Percentiles rank a stretch among this genome's conserved stretches.
Conservation (phyloP, 441 rosid genomes). For the Gossypium trilobum region DNA sequence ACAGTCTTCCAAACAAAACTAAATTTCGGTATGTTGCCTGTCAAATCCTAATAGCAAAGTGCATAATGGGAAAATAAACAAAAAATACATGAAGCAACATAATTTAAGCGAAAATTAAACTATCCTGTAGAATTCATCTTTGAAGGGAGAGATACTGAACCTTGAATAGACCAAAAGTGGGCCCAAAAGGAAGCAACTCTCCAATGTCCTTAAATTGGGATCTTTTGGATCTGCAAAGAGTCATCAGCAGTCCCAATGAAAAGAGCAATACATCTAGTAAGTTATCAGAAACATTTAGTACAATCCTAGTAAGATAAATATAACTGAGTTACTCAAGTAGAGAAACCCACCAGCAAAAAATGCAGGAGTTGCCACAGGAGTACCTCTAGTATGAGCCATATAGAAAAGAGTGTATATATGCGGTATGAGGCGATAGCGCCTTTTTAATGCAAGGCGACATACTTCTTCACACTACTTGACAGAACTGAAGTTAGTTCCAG, state of each 20-base stretch:
- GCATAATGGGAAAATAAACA: background rate
- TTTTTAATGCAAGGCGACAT: constrained; percentile 77
- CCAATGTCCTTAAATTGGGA: constrained; percentile 56
- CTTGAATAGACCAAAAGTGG: constrained; percentile 68
- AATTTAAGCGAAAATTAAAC: background rate
- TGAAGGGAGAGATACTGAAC: constrained; percentile 29
- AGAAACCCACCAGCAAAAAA: constrained; percentile 67
- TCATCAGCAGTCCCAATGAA: background rate
- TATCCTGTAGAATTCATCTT: background rate
- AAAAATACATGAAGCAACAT: background rate
- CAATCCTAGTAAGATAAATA: background rate
- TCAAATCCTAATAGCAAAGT: background rate
- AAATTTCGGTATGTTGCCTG: background rate
- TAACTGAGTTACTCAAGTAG: background rate
- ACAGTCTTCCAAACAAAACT: background rate
- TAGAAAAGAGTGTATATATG: constrained; percentile 83
- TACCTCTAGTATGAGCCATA: constrained; percentile 71
- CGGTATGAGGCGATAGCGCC: constrained; percentile 83
- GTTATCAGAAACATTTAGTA: constrained; percentile 6
- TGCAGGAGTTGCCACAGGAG: constrained; percentile 71
- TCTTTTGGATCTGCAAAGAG: constrained; percentile 65
- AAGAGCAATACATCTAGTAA: constrained; percentile 1
- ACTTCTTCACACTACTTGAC: constrained; percentile 78
- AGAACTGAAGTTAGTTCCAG: constrained; percentile 17
- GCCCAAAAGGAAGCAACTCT: constrained; percentile 81